phyloP scores from a whole-genome alignment of 163 green algal genomes.

The Volvox carteri region DNA sequence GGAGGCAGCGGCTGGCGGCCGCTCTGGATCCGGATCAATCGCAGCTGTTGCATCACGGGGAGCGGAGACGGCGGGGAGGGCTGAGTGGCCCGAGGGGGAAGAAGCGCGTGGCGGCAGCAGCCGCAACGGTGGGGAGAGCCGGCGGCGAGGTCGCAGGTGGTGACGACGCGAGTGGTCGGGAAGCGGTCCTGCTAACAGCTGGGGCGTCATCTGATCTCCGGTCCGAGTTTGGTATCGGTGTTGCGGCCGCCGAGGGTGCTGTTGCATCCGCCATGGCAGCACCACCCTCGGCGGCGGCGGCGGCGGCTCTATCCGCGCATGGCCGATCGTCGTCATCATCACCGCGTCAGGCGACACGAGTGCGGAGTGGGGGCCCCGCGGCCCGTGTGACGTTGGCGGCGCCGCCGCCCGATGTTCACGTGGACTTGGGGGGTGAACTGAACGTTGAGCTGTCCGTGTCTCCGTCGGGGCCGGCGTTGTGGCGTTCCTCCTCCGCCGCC shows the following conservation, averaged over 20 bases:
- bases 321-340: too few relatives aligned
- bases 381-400: neutral
- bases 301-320: neutral
- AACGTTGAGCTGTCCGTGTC: neutral
- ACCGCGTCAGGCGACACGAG: neutral
- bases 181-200: too few relatives aligned
- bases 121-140: neutral
- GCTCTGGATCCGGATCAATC: too few relatives aligned
- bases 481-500: neutral
- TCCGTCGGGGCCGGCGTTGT: neutral
- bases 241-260: neutral
- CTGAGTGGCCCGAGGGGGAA: too few relatives aligned
- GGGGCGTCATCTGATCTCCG: too few relatives aligned
- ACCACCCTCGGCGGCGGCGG: neutral
- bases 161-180: too few relatives aligned
- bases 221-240: neutral
- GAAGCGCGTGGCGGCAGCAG: neutral
- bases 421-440: neutral
- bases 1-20: too few relatives aligned
- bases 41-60: neutral
- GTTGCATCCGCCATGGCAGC: neutral
- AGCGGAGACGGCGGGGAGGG: neutral
- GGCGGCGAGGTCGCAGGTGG: neutral
- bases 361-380: neutral
- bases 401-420: neutral